Base-by-base conservation (phyloP, 371 early-diverging fungal genomes). In the Mucor sp. region DNA sequence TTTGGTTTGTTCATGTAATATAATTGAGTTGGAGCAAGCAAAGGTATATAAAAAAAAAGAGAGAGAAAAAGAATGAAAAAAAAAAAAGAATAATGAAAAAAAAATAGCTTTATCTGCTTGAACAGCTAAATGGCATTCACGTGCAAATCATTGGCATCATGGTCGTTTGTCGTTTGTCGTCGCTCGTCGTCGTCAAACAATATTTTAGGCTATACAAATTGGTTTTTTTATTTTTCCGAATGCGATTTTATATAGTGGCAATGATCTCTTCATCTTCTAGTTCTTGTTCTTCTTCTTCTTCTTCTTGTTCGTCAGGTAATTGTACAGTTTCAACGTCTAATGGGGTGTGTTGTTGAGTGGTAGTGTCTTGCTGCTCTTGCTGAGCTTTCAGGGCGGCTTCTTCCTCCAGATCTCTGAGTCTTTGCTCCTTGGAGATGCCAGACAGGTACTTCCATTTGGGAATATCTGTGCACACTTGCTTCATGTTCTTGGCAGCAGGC, bases 401-500 rank as follows among this genome's bases (percentile, higher is more conserved):
- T 47, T 63, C 71, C 25, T 67, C 68, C 11, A 59, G 59, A 60
- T 66, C 69, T 6, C 60, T 57, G 23, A 63, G 39, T 59, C 69
- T 39, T 43, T 69, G 74, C 41, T 62, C 58, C 41, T 73, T 73
- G 19, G 69, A 63, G 60, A 73, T 66, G 39, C 69, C 69, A n/a
- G 74, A 71, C 23, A 71, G 53, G n/a, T 71, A 71, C 25, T 71
- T 71, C 71, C 71, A 71, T 64, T 71, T 71, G n/a, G 71, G 71
- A 32, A 71, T 67, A 62, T 70, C 59, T 28, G 66, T 70, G 67
- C 89, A 89, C 50, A 86, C 85, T 21, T 62, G 63, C 56, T 71
- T 78, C 66, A 89, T 75, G 66, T 89, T 89, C 28, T 69, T 74
- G 4, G 89, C 82, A 58, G 72, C 72, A 41, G 78, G 59, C 6